Base-by-base conservation (phyloP, 1,284 basidiomycete species). In the Singerocomus inundabilis region DNA sequence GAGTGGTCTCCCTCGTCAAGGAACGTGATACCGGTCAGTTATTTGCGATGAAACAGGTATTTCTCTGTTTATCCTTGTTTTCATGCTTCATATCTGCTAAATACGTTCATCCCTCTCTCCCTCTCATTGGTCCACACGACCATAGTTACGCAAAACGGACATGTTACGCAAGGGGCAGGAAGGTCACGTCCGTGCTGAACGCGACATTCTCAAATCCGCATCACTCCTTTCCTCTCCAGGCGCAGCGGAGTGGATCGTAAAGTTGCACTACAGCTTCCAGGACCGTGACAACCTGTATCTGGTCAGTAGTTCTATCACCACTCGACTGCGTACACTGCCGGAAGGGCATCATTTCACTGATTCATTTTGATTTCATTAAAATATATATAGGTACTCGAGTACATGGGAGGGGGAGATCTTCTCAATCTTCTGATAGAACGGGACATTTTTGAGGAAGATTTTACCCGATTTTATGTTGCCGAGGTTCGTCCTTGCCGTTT, bases 111-210 rank as follows among this genome's bases (percentile, higher is more conserved):
- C 62, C 47, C 52, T 44, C 46, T 34, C 52, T 55, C 56, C 52
- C 54, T 65, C 58, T 47, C 39, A 42, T 48, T 63, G 53, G 61
- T 54, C 12, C n/a, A n/a, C n/a, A n/a, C n/a, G n/a, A 43, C 42
- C 54, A 49, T 64, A 94, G 90, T 77, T 97, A 62, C 84, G 94
- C 48, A 99, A 98, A 74, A 85, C 85, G 51, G 95, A 98, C 69
- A 98, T 98, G 93, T 79, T 98, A 59, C 85, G 91, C 42, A 96
- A 96, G 73, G 93, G 92, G n/a, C 96, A 98, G 71, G 95, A 98
- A 74, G 95, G 94, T 4, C 93, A 95, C 68, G 88, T 95, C 58
- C 84, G 92, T 31, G 93, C 93, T 31, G 92, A 96, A 67, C 81
- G 93, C 62, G 92, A 96, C 61, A 76, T 95, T 46, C 81, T 95